phyloP scores from a whole-genome alignment of 495 filamentous ascomycete genomes.

The Penicillium maclennaniae region DNA sequence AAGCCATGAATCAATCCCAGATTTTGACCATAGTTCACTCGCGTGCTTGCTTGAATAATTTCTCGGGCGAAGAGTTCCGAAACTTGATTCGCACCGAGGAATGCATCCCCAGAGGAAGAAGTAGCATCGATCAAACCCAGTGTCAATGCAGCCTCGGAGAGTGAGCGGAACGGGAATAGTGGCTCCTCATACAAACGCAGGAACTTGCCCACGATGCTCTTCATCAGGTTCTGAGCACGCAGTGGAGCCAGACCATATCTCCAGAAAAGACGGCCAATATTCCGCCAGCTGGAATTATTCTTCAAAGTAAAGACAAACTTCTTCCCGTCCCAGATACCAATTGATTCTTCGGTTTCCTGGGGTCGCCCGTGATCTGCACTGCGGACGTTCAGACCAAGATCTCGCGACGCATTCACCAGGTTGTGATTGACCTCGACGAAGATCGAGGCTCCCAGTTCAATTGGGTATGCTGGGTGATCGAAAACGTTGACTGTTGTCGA shows the following conservation, averaged over 20 bases:
- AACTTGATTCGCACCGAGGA: conserved; percentile 65
- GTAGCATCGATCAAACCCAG: conserved; percentile 64
- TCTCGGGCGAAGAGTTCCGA: conserved; percentile 66
- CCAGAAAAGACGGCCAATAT: conserved; percentile 73
- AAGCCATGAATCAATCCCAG: conserved; percentile 79
- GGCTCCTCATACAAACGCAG: conserved; percentile 76
- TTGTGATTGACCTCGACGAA: conserved; percentile 87
- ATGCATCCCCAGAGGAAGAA: conserved; percentile 64
- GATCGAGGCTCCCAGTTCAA: conserved; percentile 89
- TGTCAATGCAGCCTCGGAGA: conserved; percentile 61
- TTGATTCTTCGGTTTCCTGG: conserved; percentile 38
- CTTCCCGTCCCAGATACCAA: conserved; percentile 86
- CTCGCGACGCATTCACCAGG: conserved; percentile 67
- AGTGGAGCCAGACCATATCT: conserved; percentile 80
- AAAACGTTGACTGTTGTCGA: conserved; percentile 85
- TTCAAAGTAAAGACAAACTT: conserved; percentile 66
- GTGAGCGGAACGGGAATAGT: conserved; percentile 74
- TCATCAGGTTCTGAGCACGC: conserved; percentile 68
- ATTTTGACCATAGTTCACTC: conserved; percentile 96
- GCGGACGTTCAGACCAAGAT: conserved; percentile 60
- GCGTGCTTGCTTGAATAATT: conserved; percentile 85
- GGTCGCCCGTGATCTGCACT: conserved; percentile 28
- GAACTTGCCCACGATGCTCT: conserved; percentile 67
- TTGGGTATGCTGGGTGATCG: conserved; percentile 60
- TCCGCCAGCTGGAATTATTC: conserved; percentile 69